phyloP scores from a whole-genome alignment of 495 filamentous ascomycete species.

The Xylona heveae region DNA sequence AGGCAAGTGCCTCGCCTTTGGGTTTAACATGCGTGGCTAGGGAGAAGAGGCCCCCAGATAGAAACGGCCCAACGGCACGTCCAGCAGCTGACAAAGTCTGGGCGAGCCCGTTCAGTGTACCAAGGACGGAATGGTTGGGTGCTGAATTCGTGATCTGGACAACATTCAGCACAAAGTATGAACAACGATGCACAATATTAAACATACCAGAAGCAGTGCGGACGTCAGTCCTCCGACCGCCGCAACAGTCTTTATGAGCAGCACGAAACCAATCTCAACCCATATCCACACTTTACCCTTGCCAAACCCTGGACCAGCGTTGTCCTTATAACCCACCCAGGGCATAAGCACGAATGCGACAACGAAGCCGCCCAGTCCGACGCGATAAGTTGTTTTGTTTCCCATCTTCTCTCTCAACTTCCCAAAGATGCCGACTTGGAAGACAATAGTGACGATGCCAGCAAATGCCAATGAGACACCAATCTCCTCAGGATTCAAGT shows the following conservation, averaged over 20 bases:
- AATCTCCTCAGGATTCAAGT: conserved; percentile 56
- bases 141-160: conserved; percentile 91
- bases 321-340: conserved; percentile 60
- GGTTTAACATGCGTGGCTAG: conserved; percentile 41
- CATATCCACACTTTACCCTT: conserved; percentile 28
- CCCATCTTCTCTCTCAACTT: conserved; percentile 61
- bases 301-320: conserved; percentile 22
- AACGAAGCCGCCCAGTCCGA: conserved; percentile 61
- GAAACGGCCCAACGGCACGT: conserved; percentile 68
- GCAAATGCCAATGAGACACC: conserved; percentile 74
- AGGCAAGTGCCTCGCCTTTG: conserved; percentile 70
- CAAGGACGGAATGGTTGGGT: conserved; percentile 65
- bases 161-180: background rate
- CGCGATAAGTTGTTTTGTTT: conserved; percentile 64
- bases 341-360: conserved; percentile 74
- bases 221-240: conserved; percentile 78
- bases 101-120: conserved; percentile 80
- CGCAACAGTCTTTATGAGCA: conserved; percentile 75
- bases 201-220: conserved; percentile 65
- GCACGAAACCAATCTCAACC: conserved; percentile 51
- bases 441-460: conserved; percentile 63
- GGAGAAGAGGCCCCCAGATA: conserved; percentile 69
- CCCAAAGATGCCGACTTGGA: conserved; percentile 71
- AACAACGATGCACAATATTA: conserved; percentile 5
- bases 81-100: conserved; percentile 87